Evolutionary conservation across 176 grass and related monocot genomes (phyloP).

Genomic region (Dactylis glomerata): DNA sequence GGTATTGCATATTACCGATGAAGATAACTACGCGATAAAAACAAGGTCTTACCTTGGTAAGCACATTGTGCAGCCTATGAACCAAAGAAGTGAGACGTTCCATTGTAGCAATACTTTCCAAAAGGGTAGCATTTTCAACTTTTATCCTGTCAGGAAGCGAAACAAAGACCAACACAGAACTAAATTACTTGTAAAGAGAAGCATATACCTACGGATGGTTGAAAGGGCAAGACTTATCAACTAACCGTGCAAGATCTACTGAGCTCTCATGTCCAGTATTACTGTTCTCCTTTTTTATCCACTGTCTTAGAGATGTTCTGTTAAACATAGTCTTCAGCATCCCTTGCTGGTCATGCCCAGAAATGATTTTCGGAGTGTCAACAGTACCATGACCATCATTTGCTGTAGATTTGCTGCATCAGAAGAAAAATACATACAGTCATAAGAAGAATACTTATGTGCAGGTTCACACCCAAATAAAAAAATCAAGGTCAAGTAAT

Average conservation of each 20-base stretch:
- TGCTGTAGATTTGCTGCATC: constrained; percentile 27
- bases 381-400: constrained; percentile 22
- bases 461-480: neutral
- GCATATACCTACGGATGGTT: neutral
- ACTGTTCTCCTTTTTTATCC: constrained; percentile 60
- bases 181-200: constrained; percentile 20
- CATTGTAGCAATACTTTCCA: constrained; percentile 72
- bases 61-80: constrained; percentile 71
- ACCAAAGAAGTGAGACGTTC: constrained; percentile 74
- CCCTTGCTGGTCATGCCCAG: constrained; percentile 61
- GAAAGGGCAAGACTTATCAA: neutral
- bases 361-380: constrained; percentile 38
- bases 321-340: constrained; percentile 77
- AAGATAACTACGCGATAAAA: neutral
- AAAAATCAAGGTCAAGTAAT: neutral
- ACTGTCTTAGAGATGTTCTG: constrained; percentile 69
- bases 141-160: constrained; percentile 56
- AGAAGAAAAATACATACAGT: constrained; percentile 24
- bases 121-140: constrained; percentile 80
- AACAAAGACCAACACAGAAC: constrained; percentile 18
- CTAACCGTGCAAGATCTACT: constrained; percentile 80
- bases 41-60: constrained; percentile 59
- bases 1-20: neutral
- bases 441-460: constrained; percentile 20
- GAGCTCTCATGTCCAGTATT: constrained; percentile 30